Conservation (phyloP, 2,329 filamentous ascomycete genomes). For the Pseudogymnoascus sp. region DNA sequence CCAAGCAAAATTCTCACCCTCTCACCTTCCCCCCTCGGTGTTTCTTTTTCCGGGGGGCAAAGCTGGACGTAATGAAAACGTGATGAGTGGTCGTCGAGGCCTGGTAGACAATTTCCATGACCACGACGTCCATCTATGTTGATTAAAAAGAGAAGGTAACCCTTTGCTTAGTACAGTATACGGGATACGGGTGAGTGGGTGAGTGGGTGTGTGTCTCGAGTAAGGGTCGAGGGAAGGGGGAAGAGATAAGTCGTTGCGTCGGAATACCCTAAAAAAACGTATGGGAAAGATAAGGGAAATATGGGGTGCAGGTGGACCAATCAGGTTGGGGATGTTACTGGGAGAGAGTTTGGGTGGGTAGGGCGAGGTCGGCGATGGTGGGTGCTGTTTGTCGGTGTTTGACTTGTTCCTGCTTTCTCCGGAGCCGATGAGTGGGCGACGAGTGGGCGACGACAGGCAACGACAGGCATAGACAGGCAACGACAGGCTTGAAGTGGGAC, state of each 20-base stretch:
- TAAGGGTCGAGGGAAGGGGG: not conserved
- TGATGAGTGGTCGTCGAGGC: conserved; percentile 1
- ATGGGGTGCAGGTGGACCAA: not conserved
- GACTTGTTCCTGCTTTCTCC: not conserved
- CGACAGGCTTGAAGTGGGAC: not conserved
- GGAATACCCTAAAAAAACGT: conserved; percentile 1
- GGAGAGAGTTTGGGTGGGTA: not conserved
- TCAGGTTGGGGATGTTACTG: not conserved
- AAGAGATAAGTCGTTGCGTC: not conserved
- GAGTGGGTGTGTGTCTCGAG: too few species aligned
- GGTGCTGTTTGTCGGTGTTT: not conserved
- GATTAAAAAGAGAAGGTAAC: conserved; percentile 8
- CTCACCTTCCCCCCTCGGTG: conserved; percentile 4
- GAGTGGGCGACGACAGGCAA: not conserved
- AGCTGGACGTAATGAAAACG: conserved; percentile 3
- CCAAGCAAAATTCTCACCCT: not conserved
- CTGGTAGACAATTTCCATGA: conserved; percentile 4
- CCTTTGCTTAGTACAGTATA: not conserved
- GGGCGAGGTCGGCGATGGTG: not conserved
- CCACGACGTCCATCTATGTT: conserved; percentile 1
- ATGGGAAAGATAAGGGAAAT: conserved; percentile 7
- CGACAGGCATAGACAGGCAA: too few species aligned
- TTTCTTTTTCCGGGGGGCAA: not conserved
- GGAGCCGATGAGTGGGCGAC: not conserved
- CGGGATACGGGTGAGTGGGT: not conserved